Percentiles rank a stretch among this genome's conserved stretches.
Conservation (phyloP, 2,329 filamentous ascomycete genomes). For the Lojkania enalia region DNA sequence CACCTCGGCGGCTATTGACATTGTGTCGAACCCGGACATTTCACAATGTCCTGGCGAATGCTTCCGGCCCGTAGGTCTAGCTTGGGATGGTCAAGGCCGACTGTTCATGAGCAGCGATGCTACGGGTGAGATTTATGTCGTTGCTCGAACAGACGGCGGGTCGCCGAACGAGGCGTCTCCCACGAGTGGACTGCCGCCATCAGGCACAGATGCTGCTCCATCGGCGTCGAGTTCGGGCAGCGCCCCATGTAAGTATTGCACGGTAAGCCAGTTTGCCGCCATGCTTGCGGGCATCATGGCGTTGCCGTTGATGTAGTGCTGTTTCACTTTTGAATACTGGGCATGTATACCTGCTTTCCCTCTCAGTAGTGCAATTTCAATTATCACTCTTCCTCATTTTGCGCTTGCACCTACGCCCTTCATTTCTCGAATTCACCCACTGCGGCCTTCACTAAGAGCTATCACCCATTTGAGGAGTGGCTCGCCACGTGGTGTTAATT, state of each 20-base stretch:
- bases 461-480: too few relatives aligned
- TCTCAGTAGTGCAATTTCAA: too few relatives aligned
- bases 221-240: neutral
- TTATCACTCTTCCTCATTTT: neutral
- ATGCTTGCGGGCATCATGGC: slow-evolving; percentile 17
- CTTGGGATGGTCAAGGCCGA: slow-evolving; percentile 54
- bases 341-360: neutral
- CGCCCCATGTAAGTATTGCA: neutral
- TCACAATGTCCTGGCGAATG: slow-evolving; percentile 59
- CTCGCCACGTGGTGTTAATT: too few relatives aligned
- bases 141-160: slow-evolving; percentile 38
- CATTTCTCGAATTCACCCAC: too few relatives aligned
- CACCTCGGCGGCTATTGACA: slow-evolving; percentile 53
- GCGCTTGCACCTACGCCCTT: too few relatives aligned
- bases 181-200: slow-evolving; percentile 17
- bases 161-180: slow-evolving; percentile 29
- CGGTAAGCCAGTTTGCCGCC: slow-evolving; percentile 7
- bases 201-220: neutral
- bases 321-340: neutral
- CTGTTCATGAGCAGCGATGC: slow-evolving; percentile 66
- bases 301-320: slow-evolving; percentile 12
- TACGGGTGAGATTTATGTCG: slow-evolving; percentile 68
- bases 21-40: slow-evolving; percentile 61
- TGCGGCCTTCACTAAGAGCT: too few relatives aligned
- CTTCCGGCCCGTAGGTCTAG: slow-evolving; percentile 66